Evolutionary conservation across 768 basidiomycete genomes (phyloP).

Genomic region (Dentipellis fragilis): DNA sequence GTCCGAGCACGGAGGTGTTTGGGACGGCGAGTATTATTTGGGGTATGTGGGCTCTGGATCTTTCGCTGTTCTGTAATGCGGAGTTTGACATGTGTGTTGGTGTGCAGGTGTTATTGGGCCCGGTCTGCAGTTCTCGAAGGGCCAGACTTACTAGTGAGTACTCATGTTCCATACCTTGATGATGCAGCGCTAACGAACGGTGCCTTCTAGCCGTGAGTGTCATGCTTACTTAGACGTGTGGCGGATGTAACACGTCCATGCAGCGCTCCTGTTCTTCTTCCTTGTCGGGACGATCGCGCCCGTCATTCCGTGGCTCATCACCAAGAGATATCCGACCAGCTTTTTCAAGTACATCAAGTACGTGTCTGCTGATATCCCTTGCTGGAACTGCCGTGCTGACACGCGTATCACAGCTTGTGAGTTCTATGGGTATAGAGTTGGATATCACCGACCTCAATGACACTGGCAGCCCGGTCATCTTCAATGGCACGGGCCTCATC

Average conservation of each 20-base stretch:
- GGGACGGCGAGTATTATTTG: slow-evolving; percentile 36
- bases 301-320: slow-evolving; percentile 39
- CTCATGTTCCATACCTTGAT: neutral
- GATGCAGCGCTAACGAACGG: neutral
- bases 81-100: neutral
- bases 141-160: slow-evolving; percentile 24
- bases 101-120: slow-evolving; percentile 69
- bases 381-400: neutral
- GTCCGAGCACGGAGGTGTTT: slow-evolving; percentile 31
- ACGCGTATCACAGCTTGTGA: neutral
- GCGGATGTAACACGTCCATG: neutral
- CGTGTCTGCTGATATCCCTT: neutral
- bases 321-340: neutral
- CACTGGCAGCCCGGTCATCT: slow-evolving; percentile 26
- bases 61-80: slow-evolving; percentile 4
- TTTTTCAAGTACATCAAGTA: slow-evolving; percentile 53
- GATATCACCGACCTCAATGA: too few species aligned
- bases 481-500: slow-evolving; percentile 28
- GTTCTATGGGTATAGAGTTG: too few species aligned
- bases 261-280: slow-evolving; percentile 60
- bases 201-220: neutral
- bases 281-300: slow-evolving; percentile 61
- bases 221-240: too few species aligned
- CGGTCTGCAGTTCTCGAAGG: slow-evolving; percentile 27
- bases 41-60: slow-evolving; percentile 26